These are phyloP conservation scores for Phialophora tarda DNA, from an alignment of 2,329 filamentous ascomycete genomes.

Conservation along the genomic window DNA sequence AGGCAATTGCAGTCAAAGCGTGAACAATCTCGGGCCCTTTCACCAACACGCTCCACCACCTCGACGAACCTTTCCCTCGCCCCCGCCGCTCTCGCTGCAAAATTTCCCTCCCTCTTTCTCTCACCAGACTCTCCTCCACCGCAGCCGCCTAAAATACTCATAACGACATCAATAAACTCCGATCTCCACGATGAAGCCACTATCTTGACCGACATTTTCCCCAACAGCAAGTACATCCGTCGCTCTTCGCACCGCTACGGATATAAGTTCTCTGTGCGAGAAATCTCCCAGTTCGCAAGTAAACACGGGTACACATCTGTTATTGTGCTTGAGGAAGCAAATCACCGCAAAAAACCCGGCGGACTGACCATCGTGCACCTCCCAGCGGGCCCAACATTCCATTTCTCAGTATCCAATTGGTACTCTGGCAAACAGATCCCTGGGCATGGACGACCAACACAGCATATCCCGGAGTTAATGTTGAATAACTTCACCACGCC, in stretches of 20 bases:
- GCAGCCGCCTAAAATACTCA: conserved; percentile 78
- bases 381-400: conserved; percentile 85
- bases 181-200: conserved; percentile 83
- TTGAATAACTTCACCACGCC: conserved; percentile 96
- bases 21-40: conserved; percentile 58
- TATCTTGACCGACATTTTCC: conserved; percentile 80
- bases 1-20: conserved; percentile 44
- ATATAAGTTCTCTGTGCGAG: conserved; percentile 88
- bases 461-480: conserved; percentile 86
- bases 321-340: conserved; percentile 76
- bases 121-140: conserved; percentile 48
- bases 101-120: conserved; percentile 65
- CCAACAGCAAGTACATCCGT: conserved; percentile 78
- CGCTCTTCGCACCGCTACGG: conserved; percentile 81
- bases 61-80: conserved; percentile 66
- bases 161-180: conserved; percentile 89
- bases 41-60: conserved; percentile 60
- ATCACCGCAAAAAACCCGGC: conserved; percentile 78
- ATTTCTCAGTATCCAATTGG: conserved; percentile 91
- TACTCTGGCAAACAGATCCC: conserved; percentile 84
- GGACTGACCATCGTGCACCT: conserved; percentile 85
- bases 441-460: conserved; percentile 87
- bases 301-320: conserved; percentile 84
- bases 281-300: conserved; percentile 84
- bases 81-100: conserved; percentile 64